Base-by-base conservation (phyloP, 2,329 filamentous ascomycete genomes). In the Didymella lethalis region DNA sequence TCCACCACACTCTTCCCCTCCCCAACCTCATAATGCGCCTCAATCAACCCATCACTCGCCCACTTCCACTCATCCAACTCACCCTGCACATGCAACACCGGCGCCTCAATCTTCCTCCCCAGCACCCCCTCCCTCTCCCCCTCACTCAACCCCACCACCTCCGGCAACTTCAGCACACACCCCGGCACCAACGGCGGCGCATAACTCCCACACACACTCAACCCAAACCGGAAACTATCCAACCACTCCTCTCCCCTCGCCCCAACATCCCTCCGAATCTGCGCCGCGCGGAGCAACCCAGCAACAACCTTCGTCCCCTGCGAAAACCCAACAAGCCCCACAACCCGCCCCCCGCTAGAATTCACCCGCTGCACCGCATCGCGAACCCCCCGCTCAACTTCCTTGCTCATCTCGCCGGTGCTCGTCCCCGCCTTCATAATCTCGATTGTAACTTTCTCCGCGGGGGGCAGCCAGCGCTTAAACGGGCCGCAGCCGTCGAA, bases 401-500 rank as follows among this genome's bases (percentile, higher is more conserved):
- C 66, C 0, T 57, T 36, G 2, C 63, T 26, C 63, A 75, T 62
- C 6, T 20, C 38, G 16, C 31, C 11, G 3, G 60, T 57, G 1
- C 65, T 63, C 2, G 50, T 36, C 2, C 68, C 69, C 6, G 6
- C 6, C 5, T 59, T 64, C 64, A 72, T 72, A 7, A 50, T 43
- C 4, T 66, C 55, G 45, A 63, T 18, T 12, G 57, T 63, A 43
- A 68, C 50, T 29, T 64, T 64, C 43, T 70, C 66, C 2, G 43
- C 46, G 6, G 65, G 61, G 1, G 66, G 69, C 0, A 74, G 44
- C 75, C 75, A 77, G 59, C 71, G 72, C 12, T 67, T 62, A 64
- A 67, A 77, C 6, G 75, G 75, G 8, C 73, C 75, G 66, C 71
- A 75, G 64, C 71, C 75, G 49, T 76, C 74, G 64, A 77, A 77